A percentile compares a stretch with the other conserved stretches of the same genome.
phyloP scores from a whole-genome alignment of 441 rosid species.

The Viola pubescens region DNA sequence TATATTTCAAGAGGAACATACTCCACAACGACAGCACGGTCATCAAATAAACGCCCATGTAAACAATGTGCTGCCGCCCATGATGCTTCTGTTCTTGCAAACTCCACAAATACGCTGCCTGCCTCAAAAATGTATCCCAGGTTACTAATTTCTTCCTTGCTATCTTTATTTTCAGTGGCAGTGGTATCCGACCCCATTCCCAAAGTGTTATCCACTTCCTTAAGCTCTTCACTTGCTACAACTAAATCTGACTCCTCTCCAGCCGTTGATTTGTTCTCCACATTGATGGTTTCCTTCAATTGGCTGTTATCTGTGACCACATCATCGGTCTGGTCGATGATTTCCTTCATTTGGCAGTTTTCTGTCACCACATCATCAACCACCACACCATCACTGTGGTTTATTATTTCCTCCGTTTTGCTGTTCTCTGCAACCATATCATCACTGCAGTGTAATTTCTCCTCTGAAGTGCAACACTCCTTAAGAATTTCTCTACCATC shows the following conservation, averaged over 20 bases:
- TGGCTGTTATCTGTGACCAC: not conserved
- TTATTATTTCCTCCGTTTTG: conserved; percentile 7
- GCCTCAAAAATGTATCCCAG: conserved; percentile 37
- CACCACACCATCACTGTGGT: conserved; percentile 17
- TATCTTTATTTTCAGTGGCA: conserved; percentile 24
- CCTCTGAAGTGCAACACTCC: conserved; percentile 16
- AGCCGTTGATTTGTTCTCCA: conserved; percentile 16
- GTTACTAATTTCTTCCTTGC: conserved; percentile 22
- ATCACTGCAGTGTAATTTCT: conserved; percentile 19
- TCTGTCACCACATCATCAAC: not conserved
- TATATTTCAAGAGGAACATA: conserved; percentile 54
- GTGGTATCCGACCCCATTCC: conserved; percentile 22
- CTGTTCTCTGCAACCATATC: not conserved
- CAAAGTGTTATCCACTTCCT: conserved; percentile 19
- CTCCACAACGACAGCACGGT: conserved; percentile 45
- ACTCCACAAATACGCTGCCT: conserved; percentile 73
- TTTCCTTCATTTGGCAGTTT: conserved; percentile 12
- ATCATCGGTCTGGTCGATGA: not conserved
- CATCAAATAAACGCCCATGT: conserved; percentile 66
- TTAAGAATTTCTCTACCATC: conserved; percentile 18
- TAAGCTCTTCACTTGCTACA: conserved; percentile 20
- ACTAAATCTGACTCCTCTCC: conserved; percentile 18
- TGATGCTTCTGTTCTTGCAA: conserved; percentile 62
- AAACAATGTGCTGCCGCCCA: conserved; percentile 63
- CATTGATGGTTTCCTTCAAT: not conserved